Evolutionary conservation across 257 asterid species (phyloP).

Genomic region (Asclepias syriaca): DNA sequence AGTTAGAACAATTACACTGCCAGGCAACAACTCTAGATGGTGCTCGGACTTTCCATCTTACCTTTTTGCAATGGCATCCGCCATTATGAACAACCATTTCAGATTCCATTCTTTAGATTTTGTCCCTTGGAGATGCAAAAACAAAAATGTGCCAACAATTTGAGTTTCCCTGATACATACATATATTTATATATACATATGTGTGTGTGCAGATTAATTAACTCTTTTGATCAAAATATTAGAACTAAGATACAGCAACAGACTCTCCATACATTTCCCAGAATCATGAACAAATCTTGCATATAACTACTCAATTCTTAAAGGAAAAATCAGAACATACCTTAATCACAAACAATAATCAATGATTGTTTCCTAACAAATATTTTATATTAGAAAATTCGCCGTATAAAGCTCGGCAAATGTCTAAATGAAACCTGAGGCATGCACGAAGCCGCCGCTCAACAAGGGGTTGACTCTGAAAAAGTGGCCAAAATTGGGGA

Average conservation of each 20-base stretch:
- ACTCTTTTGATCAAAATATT: not conserved
- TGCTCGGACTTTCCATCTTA: constrained; percentile 67
- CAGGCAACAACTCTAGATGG: constrained; percentile 56
- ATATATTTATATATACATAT: not conserved
- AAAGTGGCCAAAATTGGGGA: too few species aligned
- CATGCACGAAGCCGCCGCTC: too few species aligned
- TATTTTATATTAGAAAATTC: too few species aligned
- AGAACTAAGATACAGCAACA: not conserved
- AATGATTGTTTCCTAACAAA: not conserved
- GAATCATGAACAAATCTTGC: not conserved
- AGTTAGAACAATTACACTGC: constrained; percentile 77
- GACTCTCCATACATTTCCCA: not conserved
- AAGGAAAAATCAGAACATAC: not conserved
- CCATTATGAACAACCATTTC: constrained; percentile 54
- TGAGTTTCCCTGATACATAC: too few species aligned
- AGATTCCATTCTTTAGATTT: constrained; percentile 29
- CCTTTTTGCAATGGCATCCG: constrained; percentile 79
- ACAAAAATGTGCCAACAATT: not conserved
- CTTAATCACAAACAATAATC: too few species aligned
- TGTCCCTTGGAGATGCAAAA: not conserved
- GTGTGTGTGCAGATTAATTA: not conserved
- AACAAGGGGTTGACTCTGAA: too few species aligned
- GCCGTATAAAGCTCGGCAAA: too few species aligned
- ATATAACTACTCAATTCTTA: not conserved
- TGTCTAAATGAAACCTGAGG: too few species aligned